Base-by-base conservation (phyloP, 768 basidiomycete genomes). In the Lactarius hengduanensis region DNA sequence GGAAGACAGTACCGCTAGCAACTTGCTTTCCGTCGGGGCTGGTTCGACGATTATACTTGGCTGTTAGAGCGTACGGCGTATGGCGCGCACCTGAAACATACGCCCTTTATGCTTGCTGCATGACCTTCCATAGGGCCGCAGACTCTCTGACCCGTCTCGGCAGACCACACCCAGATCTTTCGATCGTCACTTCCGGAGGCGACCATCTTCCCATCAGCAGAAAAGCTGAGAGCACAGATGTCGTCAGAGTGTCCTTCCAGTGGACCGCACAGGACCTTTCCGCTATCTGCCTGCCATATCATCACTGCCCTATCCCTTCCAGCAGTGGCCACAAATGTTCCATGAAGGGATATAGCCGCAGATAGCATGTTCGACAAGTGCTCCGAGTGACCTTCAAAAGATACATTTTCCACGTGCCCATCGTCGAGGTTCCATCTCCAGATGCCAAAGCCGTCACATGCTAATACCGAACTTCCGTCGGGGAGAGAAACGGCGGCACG, bases 101-200 rank as follows among this genome's bases (percentile, higher is more conserved):
- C 59, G 15, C 55, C 41, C 5, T 32, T 66, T 13, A 69, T 60
- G 45, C 10, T 10, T 18, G n/a, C 43, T 2, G 26, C 11, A 57
- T 69, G 68, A 9, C 68, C 64, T 30, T 62, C 30, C 59, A 69
- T 38, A 13, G 68, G 68, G 1, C 57, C 68, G n/a, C 60, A 62
- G 22, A 66, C 34, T 22, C 64, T 54, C 55, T 58, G 34, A 6
- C 64, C 64, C 2, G 56, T 62, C 40, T 66, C 68, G 3, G 59
- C 32, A 18, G 59, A 66, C 68, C 68, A 69, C 28, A 69, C 40
- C 47, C 61, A 66, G 26, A 69, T 41, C 2, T 32, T 69, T 40
- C 26, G 59, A 53, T 70, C 69, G 30, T 64, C 62, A 15, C 69
- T 63, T 11, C 70, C 64, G 11, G 70, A 70, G 10, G 58, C 68